Base-by-base conservation (phyloP, 2,329 filamentous ascomycete species). In the Aspergillus piperis region DNA sequence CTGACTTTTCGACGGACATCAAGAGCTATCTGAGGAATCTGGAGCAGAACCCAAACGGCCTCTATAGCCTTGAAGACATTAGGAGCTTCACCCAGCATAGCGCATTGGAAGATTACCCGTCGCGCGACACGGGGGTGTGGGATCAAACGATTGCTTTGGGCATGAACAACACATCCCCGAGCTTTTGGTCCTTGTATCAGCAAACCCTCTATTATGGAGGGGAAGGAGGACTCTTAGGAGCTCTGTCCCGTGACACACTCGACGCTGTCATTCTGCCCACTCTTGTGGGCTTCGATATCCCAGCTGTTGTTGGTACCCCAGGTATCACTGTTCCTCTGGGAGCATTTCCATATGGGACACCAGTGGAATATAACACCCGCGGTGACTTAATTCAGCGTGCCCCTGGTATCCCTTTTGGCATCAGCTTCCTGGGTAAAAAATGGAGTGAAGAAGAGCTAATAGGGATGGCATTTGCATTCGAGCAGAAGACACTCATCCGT, bases 381-480 rank as follows among this genome's bases (percentile, higher is more conserved):
- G 82, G 83, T 0, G 78, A 82, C n/a, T 73, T 89, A 7, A 82
- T 86, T 8, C 73, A 75, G 0, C 77, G 74, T 0, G 86, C 77
- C 0, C 86, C 87, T 0, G 83, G 84, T 17, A 71, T 86, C 23
- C 81, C 81, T 21, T 88, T 89, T 67, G 88, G 88, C 0, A 74
- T 91, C 10, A 81, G 80, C 7, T 90, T 90, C 66, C 75, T 89
- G 49, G 89, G 87, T 0, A 73, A 74, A 2, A 81, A 80, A 52
- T 91, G 84, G 77, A 83, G 80, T 38, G 88, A 91, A 71, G 83
- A 83, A 66, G 79, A 74, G 30, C 68, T 91, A 64, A 84, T 91
- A 59, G 84, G 84, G 0, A 82, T 87, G 69, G 88, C 87, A 6
- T 90, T 88, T 77, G 87, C 86, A 3, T 90, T 86, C 73, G 88